These are phyloP conservation scores for Hyaloperonospora brassicae DNA, from an alignment of 352 stramenopile species.

Conservation along the genomic window DNA sequence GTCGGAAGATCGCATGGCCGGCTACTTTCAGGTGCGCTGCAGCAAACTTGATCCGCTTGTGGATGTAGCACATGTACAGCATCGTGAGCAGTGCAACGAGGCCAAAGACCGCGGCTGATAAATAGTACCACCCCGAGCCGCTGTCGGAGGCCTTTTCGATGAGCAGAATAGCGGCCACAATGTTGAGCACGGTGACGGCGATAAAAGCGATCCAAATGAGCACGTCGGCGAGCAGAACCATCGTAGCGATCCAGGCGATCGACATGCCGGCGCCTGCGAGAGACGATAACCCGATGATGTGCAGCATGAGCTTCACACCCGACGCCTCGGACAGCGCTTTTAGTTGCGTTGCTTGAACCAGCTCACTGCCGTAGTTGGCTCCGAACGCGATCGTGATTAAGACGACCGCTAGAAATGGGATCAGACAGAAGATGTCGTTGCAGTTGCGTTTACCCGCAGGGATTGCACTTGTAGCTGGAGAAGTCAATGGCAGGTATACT, in stretches of 20 bases:
- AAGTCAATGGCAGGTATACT: conserved; percentile 7
- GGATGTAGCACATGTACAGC: conserved; percentile 59
- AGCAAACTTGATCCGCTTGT: conserved; percentile 88
- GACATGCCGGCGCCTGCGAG: conserved; percentile 53
- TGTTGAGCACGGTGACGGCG: conserved; percentile 31
- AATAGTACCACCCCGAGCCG: conserved; percentile 54
- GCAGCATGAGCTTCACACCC: conserved; percentile 49
- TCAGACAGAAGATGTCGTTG: conserved; percentile 70
- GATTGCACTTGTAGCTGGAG: conserved; percentile 4
- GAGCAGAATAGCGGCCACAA: conserved; percentile 50
- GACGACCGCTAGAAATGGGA: conserved; percentile 55
- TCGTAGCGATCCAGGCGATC: conserved; percentile 66
- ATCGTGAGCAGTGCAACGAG: conserved; percentile 41
- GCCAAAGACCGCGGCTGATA: conserved; percentile 50
- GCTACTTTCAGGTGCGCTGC: conserved; percentile 86
- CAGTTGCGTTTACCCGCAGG: conserved; percentile 35
- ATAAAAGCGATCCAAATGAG: conserved; percentile 44
- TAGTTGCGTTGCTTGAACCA: conserved; percentile 43
- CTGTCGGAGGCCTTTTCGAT: conserved; percentile 62
- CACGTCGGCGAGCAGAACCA: conserved; percentile 59
- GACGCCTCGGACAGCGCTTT: conserved; percentile 29
- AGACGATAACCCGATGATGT: conserved; percentile 44
- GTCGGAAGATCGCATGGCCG: conserved; percentile 73
- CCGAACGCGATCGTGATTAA: conserved; percentile 41
- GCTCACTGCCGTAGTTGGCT: conserved; percentile 52